Evolutionary conservation across 129 eudicot genomes (phyloP).

Genomic region (Helianthus annuus): HanXRQr2.0-SUNRISE NC_035439.2:107187057-107187556

Average conservation of each 20-base stretch:
- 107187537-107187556: constrained; percentile 2
- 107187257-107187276: background rate
- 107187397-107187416: constrained; percentile 34
- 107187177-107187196: constrained; percentile 36
- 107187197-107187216: constrained; percentile 28
- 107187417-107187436: constrained; percentile 33
- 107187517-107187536: background rate
- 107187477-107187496: constrained; percentile 33
- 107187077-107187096: constrained; percentile 47
- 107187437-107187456: constrained; percentile 34
- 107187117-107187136: constrained; percentile 33
- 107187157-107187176: constrained; percentile 37
- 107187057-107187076: constrained; percentile 55
- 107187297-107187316: constrained; percentile 30
- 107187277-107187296: background rate
- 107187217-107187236: background rate
- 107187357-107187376: constrained; percentile 31
- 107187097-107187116: constrained; percentile 37
- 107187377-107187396: constrained; percentile 25
- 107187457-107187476: constrained; percentile 25
- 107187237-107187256: no score
- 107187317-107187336: constrained; percentile 36
- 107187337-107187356: constrained; percentile 32
- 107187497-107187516: constrained; percentile 32
- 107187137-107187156: constrained; percentile 37